Conservation (phyloP, 2,329 filamentous ascomycete species). For the Pseudogymnoascus sp. region DNA sequence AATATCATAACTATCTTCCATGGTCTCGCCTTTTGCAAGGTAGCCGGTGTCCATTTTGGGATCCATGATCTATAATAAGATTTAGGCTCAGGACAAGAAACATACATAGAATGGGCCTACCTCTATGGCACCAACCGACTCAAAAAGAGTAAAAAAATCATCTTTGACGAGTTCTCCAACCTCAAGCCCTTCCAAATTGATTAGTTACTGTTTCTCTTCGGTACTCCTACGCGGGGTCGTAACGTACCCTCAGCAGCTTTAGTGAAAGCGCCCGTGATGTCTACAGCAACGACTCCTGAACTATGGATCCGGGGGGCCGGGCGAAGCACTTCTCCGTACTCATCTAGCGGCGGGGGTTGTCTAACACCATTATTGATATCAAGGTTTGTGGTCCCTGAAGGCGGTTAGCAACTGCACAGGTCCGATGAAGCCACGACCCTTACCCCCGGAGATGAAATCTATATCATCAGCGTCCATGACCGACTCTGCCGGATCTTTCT, state of each 20-base stretch:
- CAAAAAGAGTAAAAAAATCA: slow-evolving; percentile 87
- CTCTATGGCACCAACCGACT: slow-evolving; percentile 82
- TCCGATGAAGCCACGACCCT: slow-evolving; percentile 4
- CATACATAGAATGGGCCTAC: slow-evolving; percentile 31
- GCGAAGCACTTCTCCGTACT: slow-evolving; percentile 23
- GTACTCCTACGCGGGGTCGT: slow-evolving; percentile 1
- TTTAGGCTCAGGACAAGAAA: neutral
- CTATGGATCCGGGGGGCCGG: slow-evolving; percentile 27
- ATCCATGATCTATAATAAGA: slow-evolving; percentile 74
- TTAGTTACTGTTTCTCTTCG: neutral
- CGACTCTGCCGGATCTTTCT: slow-evolving; percentile 15
- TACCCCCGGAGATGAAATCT: slow-evolving; percentile 22
- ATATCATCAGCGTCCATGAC: slow-evolving; percentile 23
- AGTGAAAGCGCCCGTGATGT: slow-evolving; percentile 50
- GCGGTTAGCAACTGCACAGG: slow-evolving; percentile 15
- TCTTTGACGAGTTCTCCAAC: slow-evolving; percentile 86
- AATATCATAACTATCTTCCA: slow-evolving; percentile 76
- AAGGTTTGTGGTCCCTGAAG: slow-evolving; percentile 23
- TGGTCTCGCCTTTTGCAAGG: slow-evolving; percentile 65
- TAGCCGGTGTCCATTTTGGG: slow-evolving; percentile 97
- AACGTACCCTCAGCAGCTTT: slow-evolving; percentile 44
- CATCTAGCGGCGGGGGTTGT: slow-evolving; percentile 19
- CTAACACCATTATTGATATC: slow-evolving; percentile 22
- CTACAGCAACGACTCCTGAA: slow-evolving; percentile 45
- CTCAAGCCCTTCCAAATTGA: slow-evolving; percentile 49